Conservation (phyloP, 106 monocot species). For the Dioscorea dumetorum region DNA sequence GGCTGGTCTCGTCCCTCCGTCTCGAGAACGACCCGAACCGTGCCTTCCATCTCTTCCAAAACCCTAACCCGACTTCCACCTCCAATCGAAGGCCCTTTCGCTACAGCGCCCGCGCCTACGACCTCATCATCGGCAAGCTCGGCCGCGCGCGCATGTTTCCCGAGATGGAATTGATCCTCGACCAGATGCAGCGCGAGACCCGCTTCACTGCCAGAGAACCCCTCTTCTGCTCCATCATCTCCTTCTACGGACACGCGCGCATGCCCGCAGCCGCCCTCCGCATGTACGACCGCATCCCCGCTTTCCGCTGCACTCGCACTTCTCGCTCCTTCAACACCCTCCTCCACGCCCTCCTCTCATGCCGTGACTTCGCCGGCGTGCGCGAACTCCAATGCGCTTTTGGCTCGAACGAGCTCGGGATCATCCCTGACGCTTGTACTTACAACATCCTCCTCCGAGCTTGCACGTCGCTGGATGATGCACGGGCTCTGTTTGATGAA, state of each 20-base stretch:
- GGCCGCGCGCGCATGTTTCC: slow-evolving; percentile 48
- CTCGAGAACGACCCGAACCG: slow-evolving; percentile 32
- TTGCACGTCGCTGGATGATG: slow-evolving; percentile 8
- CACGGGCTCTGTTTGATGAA: slow-evolving; percentile 63
- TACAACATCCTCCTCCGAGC: slow-evolving; percentile 43
- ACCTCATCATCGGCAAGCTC: slow-evolving; percentile 72
- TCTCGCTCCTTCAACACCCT: slow-evolving; percentile 60
- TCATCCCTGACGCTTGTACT: slow-evolving; percentile 50
- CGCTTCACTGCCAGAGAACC: slow-evolving; percentile 42
- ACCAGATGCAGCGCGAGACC: slow-evolving; percentile 33
- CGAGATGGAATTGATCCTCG: slow-evolving; percentile 62
- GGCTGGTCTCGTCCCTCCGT: slow-evolving; percentile 63
- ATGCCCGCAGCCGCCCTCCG: slow-evolving; percentile 28
- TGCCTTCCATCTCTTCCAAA: slow-evolving; percentile 55
- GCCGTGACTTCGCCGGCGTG: slow-evolving; percentile 16
- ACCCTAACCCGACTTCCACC: slow-evolving; percentile 16
- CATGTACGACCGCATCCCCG: slow-evolving; percentile 41
- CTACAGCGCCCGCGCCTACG: slow-evolving; percentile 58
- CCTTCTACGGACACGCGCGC: slow-evolving; percentile 65
- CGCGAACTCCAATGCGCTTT: slow-evolving; percentile 16
- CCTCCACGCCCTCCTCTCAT: slow-evolving; percentile 36
- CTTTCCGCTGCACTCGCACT: slow-evolving; percentile 37
- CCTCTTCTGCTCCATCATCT: slow-evolving; percentile 67
- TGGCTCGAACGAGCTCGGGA: background rate
- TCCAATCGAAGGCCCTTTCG: slow-evolving; percentile 26